phyloP scores from a whole-genome alignment of 345 rosid genomes.

The Gynandropsis gynandra region DNA sequence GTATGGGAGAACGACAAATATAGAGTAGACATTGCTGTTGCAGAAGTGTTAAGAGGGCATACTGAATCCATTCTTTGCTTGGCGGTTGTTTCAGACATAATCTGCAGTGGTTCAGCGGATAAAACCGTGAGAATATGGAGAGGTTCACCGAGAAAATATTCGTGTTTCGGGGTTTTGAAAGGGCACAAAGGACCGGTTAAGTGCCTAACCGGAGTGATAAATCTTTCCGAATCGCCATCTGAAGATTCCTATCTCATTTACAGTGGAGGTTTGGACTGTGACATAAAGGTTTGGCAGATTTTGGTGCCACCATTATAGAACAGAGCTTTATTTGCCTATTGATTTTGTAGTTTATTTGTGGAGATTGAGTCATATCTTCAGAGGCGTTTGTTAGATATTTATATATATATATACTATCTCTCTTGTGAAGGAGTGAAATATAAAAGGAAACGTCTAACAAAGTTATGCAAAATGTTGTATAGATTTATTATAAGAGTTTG shows the following conservation, averaged over 20 bases:
- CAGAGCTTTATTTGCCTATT: background rate
- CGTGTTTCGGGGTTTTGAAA: conserved; percentile 58
- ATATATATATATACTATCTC: no score
- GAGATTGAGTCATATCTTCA: no score
- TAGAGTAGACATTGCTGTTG: conserved; percentile 36
- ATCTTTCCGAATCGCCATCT: conserved; percentile 28
- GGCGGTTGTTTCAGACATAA: conserved; percentile 43
- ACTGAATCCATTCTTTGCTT: conserved; percentile 64
- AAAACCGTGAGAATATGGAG: conserved; percentile 71
- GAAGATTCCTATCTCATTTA: conserved; percentile 42
- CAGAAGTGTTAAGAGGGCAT: conserved; percentile 66
- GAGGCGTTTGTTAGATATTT: no score
- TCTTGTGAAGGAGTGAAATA: no score
- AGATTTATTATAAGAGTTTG: no score
- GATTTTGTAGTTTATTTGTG: no score
- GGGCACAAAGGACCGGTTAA: conserved; percentile 89
- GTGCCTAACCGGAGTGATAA: conserved; percentile 60
- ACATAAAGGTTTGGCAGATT: conserved; percentile 77
- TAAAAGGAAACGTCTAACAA: no score
- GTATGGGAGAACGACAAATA: conserved; percentile 57
- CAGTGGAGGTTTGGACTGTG: conserved; percentile 85
- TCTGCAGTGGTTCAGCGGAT: conserved; percentile 88
- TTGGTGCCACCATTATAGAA: conserved; percentile 30
- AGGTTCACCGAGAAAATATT: conserved; percentile 31
- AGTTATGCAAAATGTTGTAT: no score